These are phyloP conservation scores for Chaetomium cochliodes DNA, from an alignment of 495 filamentous ascomycete species.

Conservation along the genomic window DNA sequence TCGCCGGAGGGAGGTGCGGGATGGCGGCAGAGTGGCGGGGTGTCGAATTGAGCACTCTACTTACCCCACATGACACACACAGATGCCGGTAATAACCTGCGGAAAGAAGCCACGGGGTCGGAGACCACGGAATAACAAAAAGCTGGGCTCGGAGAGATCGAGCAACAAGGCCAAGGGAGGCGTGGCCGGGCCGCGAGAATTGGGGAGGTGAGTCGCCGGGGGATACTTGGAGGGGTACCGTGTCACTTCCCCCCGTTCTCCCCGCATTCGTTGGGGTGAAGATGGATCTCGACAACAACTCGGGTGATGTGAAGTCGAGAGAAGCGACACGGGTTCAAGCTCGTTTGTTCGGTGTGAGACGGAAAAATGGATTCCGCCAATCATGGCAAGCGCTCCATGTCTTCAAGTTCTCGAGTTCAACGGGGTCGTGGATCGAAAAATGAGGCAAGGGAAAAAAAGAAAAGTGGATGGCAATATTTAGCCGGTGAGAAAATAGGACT, in stretches of 20 bases:
- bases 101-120: not conserved
- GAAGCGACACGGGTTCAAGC: not conserved
- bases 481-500: slow-evolving; percentile 1
- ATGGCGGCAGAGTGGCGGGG: not conserved
- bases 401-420: not conserved
- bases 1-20: slow-evolving; percentile 6
- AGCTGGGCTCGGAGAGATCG: not conserved
- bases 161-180: not conserved
- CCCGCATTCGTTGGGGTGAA: not conserved
- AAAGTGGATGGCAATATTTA: not conserved
- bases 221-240: not conserved
- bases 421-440: not conserved
- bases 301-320: slow-evolving; percentile 1
- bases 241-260: not conserved
- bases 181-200: too few species aligned
- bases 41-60: not conserved
- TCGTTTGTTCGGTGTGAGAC: slow-evolving; percentile 16
- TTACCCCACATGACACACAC: slow-evolving; percentile 7
- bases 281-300: not conserved
- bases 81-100: slow-evolving; percentile 11
- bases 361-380: slow-evolving; percentile 39
- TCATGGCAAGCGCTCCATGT: slow-evolving; percentile 14
- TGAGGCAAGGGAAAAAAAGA: not conserved
- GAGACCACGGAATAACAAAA: not conserved
- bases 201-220: not conserved